phyloP scores from a whole-genome alignment of 169 alveolate species.

The Plasmodium knowlesi region DNA sequence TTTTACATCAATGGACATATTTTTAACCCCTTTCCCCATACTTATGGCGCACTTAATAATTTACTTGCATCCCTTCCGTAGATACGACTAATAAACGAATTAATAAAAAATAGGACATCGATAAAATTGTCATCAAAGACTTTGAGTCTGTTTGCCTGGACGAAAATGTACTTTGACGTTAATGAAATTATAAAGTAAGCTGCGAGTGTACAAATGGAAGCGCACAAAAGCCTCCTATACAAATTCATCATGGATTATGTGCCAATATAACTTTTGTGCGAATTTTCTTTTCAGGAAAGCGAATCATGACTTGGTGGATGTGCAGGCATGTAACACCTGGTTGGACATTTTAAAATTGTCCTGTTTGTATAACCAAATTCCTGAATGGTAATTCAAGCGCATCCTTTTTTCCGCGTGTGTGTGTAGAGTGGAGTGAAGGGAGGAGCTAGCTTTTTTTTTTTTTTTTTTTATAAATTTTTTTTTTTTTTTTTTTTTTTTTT shows the following conservation, averaged over 20 bases:
- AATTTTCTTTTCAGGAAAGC: slow-evolving; percentile 29
- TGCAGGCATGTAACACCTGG: slow-evolving; percentile 58
- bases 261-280: neutral
- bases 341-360: slow-evolving; percentile 61
- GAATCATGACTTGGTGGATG: slow-evolving; percentile 42
- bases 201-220: neutral
- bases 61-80: neutral
- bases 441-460: neutral
- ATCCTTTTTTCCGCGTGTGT: neutral
- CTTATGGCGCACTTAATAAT: too few relatives aligned
- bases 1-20: neutral
- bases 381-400: slow-evolving; percentile 44
- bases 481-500: neutral
- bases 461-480: neutral
- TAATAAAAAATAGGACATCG: slow-evolving; percentile 63
- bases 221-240: neutral
- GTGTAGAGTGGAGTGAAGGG: neutral
- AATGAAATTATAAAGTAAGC: slow-evolving; percentile 55
- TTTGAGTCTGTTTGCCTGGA: slow-evolving; percentile 72
- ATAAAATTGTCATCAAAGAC: slow-evolving; percentile 62
- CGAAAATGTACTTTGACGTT: slow-evolving; percentile 58
- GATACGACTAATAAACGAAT: slow-evolving; percentile 73
- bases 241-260: neutral
- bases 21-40: neutral
- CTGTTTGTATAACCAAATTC: slow-evolving; percentile 65